Evolutionary conservation across 2,329 filamentous ascomycete species (phyloP), one percentile per base, ranked within the genome.

Genomic region (Colletotrichum godetiae): DNA sequence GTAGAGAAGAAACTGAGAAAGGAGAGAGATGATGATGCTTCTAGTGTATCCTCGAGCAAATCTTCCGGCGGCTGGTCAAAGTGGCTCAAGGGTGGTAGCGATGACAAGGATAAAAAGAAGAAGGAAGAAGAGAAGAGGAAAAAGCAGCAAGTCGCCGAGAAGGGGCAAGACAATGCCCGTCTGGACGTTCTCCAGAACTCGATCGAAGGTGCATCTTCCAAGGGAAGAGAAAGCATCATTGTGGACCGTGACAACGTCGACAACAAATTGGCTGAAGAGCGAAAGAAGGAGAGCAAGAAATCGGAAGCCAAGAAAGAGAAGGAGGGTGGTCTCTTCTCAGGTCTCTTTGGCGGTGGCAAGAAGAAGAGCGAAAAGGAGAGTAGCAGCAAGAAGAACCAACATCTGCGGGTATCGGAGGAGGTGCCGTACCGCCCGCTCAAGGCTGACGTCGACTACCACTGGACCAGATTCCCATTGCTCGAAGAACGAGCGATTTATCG

Each of bases 401-500:
- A 93, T 60, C 91, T 95, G 67, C 91, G 92, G 6, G 85, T 94
- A 8, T 97, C 95, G 0, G 95, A 96, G 3, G 95, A 98, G 55
- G 92, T 92, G 13, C 86, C 89, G 0, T 91, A 91, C 75, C 92
- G 93, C 63, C 88, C 92, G 46, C 86, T 97, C 67, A 92, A 92
- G 76, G 93, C 97, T 5, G 96, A 98, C 79, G 89, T 98, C 75
- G 96, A 98, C 82, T 99, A 98, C 83, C 94, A 95, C 77, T 99
- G 97, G 94, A 97, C 95, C 1, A 89, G 97, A 56, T 99, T 98
- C 79, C 95, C 95, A 13, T 96, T 99, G 67, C 87, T 98, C 67
- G 96, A 98, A 82, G 97, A 99, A 85, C 90, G 97, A 72, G 97
- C 97, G 24, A 99, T 99, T 73, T 99, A 99, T 83, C 92, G 97